Conservation (phyloP, 2,329 filamentous ascomycete genomes). For the Paecilomyces variotii region DNA sequence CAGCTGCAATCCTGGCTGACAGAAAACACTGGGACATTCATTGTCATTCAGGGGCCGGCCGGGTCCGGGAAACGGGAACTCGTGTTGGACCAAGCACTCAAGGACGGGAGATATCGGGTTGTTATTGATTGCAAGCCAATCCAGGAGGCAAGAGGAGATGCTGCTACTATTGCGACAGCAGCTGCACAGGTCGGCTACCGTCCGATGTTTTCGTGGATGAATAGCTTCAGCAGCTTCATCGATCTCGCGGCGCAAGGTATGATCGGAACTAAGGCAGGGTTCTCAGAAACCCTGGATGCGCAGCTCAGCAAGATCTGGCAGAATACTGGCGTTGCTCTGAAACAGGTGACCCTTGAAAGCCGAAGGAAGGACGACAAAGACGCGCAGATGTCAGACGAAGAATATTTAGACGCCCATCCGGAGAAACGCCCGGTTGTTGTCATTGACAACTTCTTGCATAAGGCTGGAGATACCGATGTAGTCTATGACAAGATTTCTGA, state of each 20-base stretch:
- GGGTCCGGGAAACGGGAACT: slow-evolving; percentile 88
- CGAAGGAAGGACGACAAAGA: slow-evolving; percentile 69
- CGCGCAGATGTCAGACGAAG: slow-evolving; percentile 65
- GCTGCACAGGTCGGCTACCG: slow-evolving; percentile 80
- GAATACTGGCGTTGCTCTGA: slow-evolving; percentile 71
- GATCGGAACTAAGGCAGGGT: slow-evolving; percentile 87
- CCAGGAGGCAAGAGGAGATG: slow-evolving; percentile 82
- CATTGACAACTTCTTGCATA: slow-evolving; percentile 86
- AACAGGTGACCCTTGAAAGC: slow-evolving; percentile 62
- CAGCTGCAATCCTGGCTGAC: slow-evolving; percentile 78
- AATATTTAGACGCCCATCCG: slow-evolving; percentile 82
- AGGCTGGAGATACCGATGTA: slow-evolving; percentile 57
- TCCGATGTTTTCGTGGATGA: slow-evolving; percentile 93
- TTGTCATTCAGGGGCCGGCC: slow-evolving; percentile 84
- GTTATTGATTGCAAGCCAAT: slow-evolving; percentile 90
- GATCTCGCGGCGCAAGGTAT: slow-evolving; percentile 91
- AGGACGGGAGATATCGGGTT: slow-evolving; percentile 67
- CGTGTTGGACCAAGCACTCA: slow-evolving; percentile 74
- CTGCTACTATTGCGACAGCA: slow-evolving; percentile 71
- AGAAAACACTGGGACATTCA: slow-evolving; percentile 84
- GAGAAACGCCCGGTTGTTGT: slow-evolving; percentile 76
- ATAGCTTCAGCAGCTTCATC: slow-evolving; percentile 84
- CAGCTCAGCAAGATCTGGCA: slow-evolving; percentile 85
- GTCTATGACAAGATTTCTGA: slow-evolving; percentile 73
- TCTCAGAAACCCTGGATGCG: slow-evolving; percentile 84